Conservation (phyloP, 1,284 basidiomycete genomes). For the Somion occarium region DNA sequence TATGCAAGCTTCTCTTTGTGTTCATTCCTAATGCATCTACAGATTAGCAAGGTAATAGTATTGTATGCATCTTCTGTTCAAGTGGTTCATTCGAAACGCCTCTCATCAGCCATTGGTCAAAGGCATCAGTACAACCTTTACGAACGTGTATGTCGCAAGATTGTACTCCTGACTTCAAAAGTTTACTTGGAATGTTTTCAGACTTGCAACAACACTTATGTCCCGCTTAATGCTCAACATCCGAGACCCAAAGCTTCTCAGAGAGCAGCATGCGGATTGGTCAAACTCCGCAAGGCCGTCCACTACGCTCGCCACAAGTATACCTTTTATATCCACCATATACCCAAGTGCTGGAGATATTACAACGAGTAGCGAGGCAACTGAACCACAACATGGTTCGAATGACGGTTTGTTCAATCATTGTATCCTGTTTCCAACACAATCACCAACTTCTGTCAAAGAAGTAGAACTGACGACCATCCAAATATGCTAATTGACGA, state of each 20-base stretch:
- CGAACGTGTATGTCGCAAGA: constrained; percentile 13
- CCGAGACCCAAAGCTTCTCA: constrained; percentile 11
- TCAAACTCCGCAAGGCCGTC: background rate
- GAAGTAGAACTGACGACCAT: too few relatives aligned
- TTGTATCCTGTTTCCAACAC: too few relatives aligned
- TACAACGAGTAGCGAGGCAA: constrained; percentile 8
- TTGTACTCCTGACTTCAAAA: background rate
- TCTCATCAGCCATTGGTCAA: constrained; percentile 11
- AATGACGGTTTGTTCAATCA: too few relatives aligned
- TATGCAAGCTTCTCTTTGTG: background rate
- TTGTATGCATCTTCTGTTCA: background rate
- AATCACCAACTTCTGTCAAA: too few relatives aligned
- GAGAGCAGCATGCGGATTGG: background rate
- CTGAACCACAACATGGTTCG: too few relatives aligned
- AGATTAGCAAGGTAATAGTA: background rate
- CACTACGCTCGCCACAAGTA: background rate
- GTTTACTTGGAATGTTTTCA: background rate
- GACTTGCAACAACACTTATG: constrained; percentile 14
- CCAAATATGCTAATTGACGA: too few relatives aligned
- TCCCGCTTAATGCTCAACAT: constrained; percentile 19
- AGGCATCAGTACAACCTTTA: constrained; percentile 10
- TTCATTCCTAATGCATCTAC: background rate
- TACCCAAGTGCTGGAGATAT: background rate
- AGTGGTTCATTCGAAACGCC: background rate
- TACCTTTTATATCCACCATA: background rate